Base-by-base conservation (phyloP, 2,329 filamentous ascomycete species). In the Talaromyces sp. region DNA sequence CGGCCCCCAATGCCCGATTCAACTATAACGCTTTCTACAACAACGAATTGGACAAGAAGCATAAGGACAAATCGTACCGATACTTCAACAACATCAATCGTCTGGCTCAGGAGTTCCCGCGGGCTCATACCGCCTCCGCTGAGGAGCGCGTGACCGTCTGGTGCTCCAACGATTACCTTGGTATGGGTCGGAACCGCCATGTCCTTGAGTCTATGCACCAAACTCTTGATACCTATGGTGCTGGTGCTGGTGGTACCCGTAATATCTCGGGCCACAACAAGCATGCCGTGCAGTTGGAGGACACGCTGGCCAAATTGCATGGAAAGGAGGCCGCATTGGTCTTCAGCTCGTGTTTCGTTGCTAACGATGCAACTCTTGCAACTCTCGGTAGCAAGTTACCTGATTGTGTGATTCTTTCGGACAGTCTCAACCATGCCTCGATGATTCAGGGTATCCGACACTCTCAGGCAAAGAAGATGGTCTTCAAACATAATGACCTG, bases 41-140 rank as follows among this genome's bases (percentile, higher is more conserved):
- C 61, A 79, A 79, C 56, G 93, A 99, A 74, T 77, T 99, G 63
- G 91, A 97, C 66, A 97, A 97, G 84, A 99, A 99, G 80, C 94
- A 96, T 83, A 92, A 96, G 82, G 94, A 99, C 82, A 97, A 97
- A 80, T 97, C 92, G 47, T 99, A 99, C 80, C 90, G 94, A 70
- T 97, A 97, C 80, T 99, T 99, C 82, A 99, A 99, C 83, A 99
- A 99, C 81, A 99, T 99, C 85, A 99, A 99, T 71, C 91, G 94
- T 32, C 82, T 99, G 56, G 94, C 94, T 62, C 90, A 94, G 77
- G 91, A 97, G 61, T 99, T 99, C 59, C 94, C 94, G 27, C 90
- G 89, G 60, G 94, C 94, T 41, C 94, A 99, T 75, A 96, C 95
- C 82, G 83, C 89, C 14, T 86, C 82, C 53, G 84, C 85, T 68